phyloP scores from a whole-genome alignment of 345 rosid genomes.

The Murraya paniculata region DNA sequence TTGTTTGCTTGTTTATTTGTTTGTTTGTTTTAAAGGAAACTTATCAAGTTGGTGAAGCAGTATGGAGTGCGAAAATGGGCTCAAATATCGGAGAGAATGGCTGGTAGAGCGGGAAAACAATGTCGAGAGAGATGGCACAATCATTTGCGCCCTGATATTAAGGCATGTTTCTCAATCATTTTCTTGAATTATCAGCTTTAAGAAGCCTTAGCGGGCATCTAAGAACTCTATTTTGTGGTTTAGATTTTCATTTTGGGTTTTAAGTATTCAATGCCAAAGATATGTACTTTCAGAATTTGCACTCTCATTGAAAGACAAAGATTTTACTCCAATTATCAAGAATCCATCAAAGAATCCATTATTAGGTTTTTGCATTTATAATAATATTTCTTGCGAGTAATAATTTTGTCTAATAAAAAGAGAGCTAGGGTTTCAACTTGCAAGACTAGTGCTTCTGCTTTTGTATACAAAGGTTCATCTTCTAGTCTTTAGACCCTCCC shows the following conservation, averaged over 20 bases:
- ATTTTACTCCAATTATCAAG: background rate
- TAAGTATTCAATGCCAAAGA: background rate
- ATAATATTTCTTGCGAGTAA: background rate
- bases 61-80: conserved; percentile 92
- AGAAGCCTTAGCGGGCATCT: background rate
- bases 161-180: conserved; percentile 37
- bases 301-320: background rate
- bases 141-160: conserved; percentile 90
- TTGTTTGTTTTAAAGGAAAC: conserved; percentile 44
- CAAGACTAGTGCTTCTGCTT: background rate
- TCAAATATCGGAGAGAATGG: conserved; percentile 67
- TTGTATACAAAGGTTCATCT: background rate
- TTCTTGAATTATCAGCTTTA: background rate
- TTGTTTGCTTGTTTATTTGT: conserved; percentile 13
- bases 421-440: conserved; percentile 1
- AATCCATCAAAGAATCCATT: background rate
- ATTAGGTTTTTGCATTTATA: background rate
- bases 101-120: conserved; percentile 92
- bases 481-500: background rate
- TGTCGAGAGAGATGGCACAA: conserved; percentile 99
- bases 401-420: background rate
- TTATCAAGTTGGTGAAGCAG: conserved; percentile 75
- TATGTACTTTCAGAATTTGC: background rate
- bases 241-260: background rate
- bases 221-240: background rate